Evolutionary conservation across 2,329 filamentous ascomycete genomes (phyloP).

Genomic region (Dactylellina parvicollis): DNA sequence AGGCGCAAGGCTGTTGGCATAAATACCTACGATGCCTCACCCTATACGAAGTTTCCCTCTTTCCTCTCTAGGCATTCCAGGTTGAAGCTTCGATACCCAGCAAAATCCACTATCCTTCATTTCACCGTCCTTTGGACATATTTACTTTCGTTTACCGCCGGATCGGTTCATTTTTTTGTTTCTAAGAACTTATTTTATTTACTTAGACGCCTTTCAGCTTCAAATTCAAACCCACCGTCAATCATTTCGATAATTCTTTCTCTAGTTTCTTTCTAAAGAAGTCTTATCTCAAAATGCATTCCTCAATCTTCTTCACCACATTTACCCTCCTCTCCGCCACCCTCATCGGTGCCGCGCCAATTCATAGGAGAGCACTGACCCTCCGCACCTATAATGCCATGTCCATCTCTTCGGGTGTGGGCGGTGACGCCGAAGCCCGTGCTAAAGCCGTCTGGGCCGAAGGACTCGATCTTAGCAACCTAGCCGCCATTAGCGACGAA

Average conservation of each 20-base stretch:
- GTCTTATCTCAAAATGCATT: slow-evolving; percentile 41
- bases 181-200: neutral
- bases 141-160: slow-evolving; percentile 44
- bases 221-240: slow-evolving; percentile 1
- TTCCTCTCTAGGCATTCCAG: slow-evolving; percentile 50
- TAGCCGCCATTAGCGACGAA: slow-evolving; percentile 62
- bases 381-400: slow-evolving; percentile 62
- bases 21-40: slow-evolving; percentile 2
- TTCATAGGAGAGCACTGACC: slow-evolving; percentile 52
- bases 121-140: slow-evolving; percentile 41
- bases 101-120: neutral
- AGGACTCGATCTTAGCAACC: slow-evolving; percentile 63
- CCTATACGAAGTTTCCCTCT: neutral
- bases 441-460: slow-evolving; percentile 62
- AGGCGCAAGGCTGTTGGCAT: neutral
- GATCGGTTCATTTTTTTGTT: slow-evolving; percentile 36
- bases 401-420: slow-evolving; percentile 65
- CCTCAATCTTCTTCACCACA: slow-evolving; percentile 26
- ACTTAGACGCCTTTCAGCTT: neutral
- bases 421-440: slow-evolving; percentile 64
- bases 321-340: slow-evolving; percentile 49
- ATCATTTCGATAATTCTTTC: neutral
- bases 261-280: neutral
- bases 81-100: slow-evolving; percentile 52
- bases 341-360: slow-evolving; percentile 27